Percentiles rank a stretch among this genome's conserved stretches.
Conservation (phyloP, 768 basidiomycete genomes). For the Xerocomus spinulosus region DNA sequence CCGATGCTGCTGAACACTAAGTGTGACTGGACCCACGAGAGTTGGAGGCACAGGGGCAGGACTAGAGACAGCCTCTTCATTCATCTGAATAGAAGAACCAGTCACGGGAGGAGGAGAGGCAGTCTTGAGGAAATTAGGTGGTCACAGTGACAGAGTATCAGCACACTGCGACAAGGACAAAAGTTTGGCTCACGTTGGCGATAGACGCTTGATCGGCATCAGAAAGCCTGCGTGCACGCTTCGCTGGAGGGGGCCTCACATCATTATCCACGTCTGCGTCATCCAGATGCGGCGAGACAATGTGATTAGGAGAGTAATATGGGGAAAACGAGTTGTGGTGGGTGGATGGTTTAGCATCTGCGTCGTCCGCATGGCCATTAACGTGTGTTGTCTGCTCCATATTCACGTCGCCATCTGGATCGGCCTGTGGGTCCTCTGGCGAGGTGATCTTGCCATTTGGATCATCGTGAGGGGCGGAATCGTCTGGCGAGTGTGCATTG, state of each 20-base stretch:
- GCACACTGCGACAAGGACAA: constrained; percentile 46
- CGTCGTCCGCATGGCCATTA: constrained; percentile 22
- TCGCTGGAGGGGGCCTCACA: constrained; percentile 71
- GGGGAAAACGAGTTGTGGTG: constrained; percentile 33
- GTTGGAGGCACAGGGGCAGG: constrained; percentile 10
- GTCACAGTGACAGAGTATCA: constrained; percentile 36
- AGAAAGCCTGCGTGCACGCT: constrained; percentile 71
- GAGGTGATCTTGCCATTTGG: constrained; percentile 32
- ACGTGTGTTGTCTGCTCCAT: constrained; percentile 24
- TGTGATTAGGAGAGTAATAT: constrained; percentile 33
- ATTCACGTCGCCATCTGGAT: constrained; percentile 29
- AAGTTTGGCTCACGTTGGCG: constrained; percentile 58
- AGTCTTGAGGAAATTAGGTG: constrained; percentile 44
- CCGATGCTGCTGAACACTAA: constrained; percentile 70
- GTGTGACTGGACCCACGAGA: constrained; percentile 30
- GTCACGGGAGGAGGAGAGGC: constrained; percentile 72
- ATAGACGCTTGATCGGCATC: constrained; percentile 73
- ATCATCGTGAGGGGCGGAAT: neutral
- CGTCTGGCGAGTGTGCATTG: constrained; percentile 11
- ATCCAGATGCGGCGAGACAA: constrained; percentile 26
- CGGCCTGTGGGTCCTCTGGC: constrained; percentile 19
- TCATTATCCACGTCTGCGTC: constrained; percentile 38
- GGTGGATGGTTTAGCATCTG: constrained; percentile 10
- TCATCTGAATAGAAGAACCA: constrained; percentile 30
- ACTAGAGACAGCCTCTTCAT: constrained; percentile 21